A percentile compares a stretch with the other conserved stretches of the same genome.
phyloP scores from a whole-genome alignment of 2,329 filamentous ascomycete species.

The Penicillium freii region DNA sequence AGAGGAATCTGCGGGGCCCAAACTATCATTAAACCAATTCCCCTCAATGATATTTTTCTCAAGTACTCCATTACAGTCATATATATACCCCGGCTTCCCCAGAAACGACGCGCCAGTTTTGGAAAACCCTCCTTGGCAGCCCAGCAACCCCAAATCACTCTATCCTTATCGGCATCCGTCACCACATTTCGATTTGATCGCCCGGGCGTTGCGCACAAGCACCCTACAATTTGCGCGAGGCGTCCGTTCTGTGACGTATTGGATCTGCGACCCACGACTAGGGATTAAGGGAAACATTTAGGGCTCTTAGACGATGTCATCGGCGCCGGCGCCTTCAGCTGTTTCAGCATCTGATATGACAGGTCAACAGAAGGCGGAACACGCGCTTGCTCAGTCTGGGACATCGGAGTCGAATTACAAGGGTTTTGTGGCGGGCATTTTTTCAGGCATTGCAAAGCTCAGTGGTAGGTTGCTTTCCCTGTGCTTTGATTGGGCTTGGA shows the following conservation, averaged over 20 bases:
- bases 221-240: neutral
- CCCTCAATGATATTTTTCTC: neutral
- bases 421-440: conserved; percentile 96
- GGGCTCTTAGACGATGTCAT: conserved; percentile 22
- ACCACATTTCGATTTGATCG: neutral
- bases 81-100: neutral
- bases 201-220: conserved; percentile 1
- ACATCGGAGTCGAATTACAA: conserved; percentile 64
- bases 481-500: neutral
- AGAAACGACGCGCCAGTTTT: neutral
- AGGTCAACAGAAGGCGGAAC: conserved; percentile 9
- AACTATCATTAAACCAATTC: neutral
- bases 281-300: neutral
- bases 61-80: neutral
- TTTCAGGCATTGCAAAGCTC: conserved; percentile 89
- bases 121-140: neutral
- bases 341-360: conserved; percentile 3
- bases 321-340: conserved; percentile 20
- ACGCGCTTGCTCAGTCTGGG: conserved; percentile 11
- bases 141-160: neutral
- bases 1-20: conserved; percentile 6
- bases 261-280: neutral
- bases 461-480: conserved; percentile 57
- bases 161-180: conserved; percentile 6
- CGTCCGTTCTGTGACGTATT: conserved; percentile 11